These are phyloP conservation scores for Pezicula neosporulosa DNA, from an alignment of 2,329 filamentous ascomycete genomes.

Conservation along the genomic window DNA sequence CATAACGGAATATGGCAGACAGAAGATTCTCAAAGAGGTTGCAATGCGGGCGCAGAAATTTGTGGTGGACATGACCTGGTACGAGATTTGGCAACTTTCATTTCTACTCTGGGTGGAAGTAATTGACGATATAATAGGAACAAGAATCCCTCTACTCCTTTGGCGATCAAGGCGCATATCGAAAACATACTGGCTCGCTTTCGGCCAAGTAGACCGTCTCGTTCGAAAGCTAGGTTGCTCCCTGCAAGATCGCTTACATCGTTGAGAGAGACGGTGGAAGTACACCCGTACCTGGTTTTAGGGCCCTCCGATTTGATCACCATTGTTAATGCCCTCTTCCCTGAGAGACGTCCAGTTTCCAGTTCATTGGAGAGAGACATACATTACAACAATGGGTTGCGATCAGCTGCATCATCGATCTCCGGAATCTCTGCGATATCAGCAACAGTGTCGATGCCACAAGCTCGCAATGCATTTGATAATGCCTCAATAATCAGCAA, in stretches of 20 bases:
- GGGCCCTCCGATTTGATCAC: conserved; percentile 77
- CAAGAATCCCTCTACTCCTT: conserved; percentile 59
- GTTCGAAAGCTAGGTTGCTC: conserved; percentile 54
- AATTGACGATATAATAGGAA: conserved; percentile 33
- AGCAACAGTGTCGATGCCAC: conserved; percentile 63
- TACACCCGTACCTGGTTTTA: conserved; percentile 76
- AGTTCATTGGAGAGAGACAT: conserved; percentile 40
- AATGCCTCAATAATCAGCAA: conserved; percentile 69
- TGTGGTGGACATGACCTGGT: conserved; percentile 69
- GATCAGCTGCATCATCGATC: conserved; percentile 63
- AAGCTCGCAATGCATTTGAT: conserved; percentile 51
- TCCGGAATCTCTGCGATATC: conserved; percentile 67
- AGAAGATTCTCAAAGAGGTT: conserved; percentile 77
- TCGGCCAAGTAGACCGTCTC: conserved; percentile 35
- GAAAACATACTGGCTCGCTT: conserved; percentile 69
- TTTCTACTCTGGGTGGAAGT: background rate
- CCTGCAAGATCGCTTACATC: conserved; percentile 71
- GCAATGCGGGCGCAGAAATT: conserved; percentile 76
- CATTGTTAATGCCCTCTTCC: conserved; percentile 79
- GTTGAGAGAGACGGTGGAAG: conserved; percentile 71
- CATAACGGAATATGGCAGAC: conserved; percentile 84
- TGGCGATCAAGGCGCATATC: conserved; percentile 63
- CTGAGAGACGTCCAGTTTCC: conserved; percentile 65
- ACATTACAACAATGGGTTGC: conserved; percentile 57
- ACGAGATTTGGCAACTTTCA: conserved; percentile 25